Conservation (phyloP, 2,329 filamentous ascomycete genomes). For the Exophiala dermatitidis region DNA sequence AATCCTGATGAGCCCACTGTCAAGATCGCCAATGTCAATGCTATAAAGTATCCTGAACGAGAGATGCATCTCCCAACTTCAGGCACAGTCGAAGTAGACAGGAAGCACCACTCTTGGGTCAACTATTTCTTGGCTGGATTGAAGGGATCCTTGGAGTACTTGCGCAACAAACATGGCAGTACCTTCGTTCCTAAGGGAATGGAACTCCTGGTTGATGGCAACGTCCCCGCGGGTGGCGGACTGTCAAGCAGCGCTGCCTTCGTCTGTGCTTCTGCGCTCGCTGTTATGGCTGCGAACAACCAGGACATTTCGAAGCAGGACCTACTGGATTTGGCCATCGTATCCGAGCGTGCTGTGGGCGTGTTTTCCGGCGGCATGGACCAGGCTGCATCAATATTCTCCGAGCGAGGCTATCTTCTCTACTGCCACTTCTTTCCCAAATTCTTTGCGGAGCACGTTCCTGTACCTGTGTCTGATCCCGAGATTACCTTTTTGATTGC, state of each 20-base stretch:
- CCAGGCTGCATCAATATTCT: slow-evolving; percentile 92
- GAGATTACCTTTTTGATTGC: slow-evolving; percentile 89
- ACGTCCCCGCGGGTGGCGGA: slow-evolving; percentile 83
- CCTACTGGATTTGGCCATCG: slow-evolving; percentile 84
- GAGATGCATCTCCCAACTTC: slow-evolving; percentile 64
- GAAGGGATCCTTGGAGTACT: slow-evolving; percentile 68
- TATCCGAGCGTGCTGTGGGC: slow-evolving; percentile 87
- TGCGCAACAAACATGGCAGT: slow-evolving; percentile 59
- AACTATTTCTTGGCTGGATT: slow-evolving; percentile 98
- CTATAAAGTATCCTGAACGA: slow-evolving; percentile 64
- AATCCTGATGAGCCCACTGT: slow-evolving; percentile 54
- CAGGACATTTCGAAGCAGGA: slow-evolving; percentile 82
- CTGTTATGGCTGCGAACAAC: slow-evolving; percentile 79
- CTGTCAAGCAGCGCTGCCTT: slow-evolving; percentile 92
- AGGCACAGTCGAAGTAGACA: slow-evolving; percentile 69
- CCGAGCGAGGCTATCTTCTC: slow-evolving; percentile 73
- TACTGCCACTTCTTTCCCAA: slow-evolving; percentile 83
- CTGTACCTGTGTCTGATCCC: slow-evolving; percentile 71
- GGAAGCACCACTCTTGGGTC: slow-evolving; percentile 82
- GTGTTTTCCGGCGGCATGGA: slow-evolving; percentile 99
- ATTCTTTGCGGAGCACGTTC: slow-evolving; percentile 67
- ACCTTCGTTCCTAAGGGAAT: slow-evolving; percentile 66
- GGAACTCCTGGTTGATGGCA: slow-evolving; percentile 84
- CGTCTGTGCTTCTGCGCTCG: slow-evolving; percentile 80
- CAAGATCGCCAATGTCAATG: slow-evolving; percentile 71